Conservation (phyloP, 139 green algal species). For the Closterium sp. region DNA sequence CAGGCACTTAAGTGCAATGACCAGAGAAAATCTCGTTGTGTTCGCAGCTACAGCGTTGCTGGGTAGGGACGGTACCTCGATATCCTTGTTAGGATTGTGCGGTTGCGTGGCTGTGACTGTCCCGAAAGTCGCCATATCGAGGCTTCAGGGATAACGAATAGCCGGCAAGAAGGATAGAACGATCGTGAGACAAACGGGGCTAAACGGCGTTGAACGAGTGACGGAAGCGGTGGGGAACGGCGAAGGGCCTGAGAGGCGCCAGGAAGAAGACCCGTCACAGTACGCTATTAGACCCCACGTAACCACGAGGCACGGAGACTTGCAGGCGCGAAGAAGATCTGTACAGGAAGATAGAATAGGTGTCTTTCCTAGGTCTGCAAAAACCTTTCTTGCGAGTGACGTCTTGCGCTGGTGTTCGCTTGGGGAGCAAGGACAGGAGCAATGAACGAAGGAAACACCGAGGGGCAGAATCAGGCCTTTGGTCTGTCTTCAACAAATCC, state of each 20-base stretch:
- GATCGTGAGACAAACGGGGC: background rate
- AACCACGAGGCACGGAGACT: background rate
- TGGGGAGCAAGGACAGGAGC: too few species aligned
- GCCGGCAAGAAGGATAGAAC: background rate
- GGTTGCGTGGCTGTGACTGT: conserved; percentile 17
- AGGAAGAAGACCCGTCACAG: background rate
- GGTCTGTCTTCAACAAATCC: background rate
- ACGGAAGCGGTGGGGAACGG: background rate
- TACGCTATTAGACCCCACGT: background rate
- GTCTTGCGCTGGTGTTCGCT: too few species aligned
- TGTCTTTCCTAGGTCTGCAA: too few species aligned
- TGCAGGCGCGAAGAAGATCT: too few species aligned
- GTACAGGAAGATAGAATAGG: too few species aligned
- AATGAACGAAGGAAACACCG: too few species aligned
- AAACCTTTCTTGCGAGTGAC: too few species aligned
- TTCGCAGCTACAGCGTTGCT: background rate
- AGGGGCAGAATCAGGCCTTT: too few species aligned
- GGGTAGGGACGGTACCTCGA: conserved; percentile 15
- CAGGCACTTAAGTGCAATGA: background rate
- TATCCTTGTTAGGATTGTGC: conserved; percentile 43
- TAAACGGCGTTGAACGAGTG: background rate
- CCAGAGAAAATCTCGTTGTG: background rate
- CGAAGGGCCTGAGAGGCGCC: background rate
- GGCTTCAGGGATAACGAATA: background rate
- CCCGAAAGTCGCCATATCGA: conserved; percentile 28